Percentiles rank a stretch among this genome's conserved stretches.
Evolutionary conservation across 495 filamentous ascomycete species (phyloP).

Genomic region (Haplographium delicatum): DNA sequence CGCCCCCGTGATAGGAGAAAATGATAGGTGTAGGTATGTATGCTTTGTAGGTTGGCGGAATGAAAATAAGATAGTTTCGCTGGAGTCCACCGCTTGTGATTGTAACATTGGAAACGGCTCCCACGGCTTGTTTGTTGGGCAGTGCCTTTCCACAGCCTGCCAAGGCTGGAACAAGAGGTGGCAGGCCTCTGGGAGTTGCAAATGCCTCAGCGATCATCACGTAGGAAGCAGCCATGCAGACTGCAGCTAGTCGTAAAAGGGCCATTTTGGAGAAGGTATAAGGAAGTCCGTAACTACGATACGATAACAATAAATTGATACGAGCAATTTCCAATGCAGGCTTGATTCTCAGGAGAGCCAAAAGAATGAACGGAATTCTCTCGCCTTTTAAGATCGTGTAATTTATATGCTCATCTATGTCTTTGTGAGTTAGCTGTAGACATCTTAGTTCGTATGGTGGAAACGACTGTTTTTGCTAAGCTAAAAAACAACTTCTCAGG

Average conservation of each 20-base stretch:
- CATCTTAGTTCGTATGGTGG: no score
- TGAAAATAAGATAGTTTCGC: constrained; percentile 33
- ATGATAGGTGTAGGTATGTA: constrained; percentile 35
- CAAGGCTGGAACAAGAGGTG: neutral
- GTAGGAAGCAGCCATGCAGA: neutral
- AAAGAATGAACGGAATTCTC: no score
- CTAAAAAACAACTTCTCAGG: no score
- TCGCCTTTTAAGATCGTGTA: no score
- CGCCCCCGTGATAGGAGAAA: constrained; percentile 42
- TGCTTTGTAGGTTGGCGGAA: constrained; percentile 36
- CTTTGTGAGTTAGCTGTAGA: no score
- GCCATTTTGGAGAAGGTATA: neutral
- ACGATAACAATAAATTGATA: neutral
- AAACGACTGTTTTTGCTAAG: no score
- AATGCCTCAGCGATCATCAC: neutral
- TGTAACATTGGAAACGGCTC: constrained; percentile 7
- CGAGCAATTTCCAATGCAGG: no score
- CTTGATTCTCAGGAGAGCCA: no score
- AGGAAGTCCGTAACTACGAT: neutral
- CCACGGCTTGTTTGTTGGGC: neutral
- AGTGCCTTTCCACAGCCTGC: constrained; percentile 17
- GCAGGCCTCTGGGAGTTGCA: neutral
- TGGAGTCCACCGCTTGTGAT: constrained; percentile 10
- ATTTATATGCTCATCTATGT: no score
- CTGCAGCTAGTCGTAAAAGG: neutral